These are phyloP conservation scores for Anastatica hierochuntica DNA, from an alignment of 345 rosid species.

Conservation along the genomic window DNA sequence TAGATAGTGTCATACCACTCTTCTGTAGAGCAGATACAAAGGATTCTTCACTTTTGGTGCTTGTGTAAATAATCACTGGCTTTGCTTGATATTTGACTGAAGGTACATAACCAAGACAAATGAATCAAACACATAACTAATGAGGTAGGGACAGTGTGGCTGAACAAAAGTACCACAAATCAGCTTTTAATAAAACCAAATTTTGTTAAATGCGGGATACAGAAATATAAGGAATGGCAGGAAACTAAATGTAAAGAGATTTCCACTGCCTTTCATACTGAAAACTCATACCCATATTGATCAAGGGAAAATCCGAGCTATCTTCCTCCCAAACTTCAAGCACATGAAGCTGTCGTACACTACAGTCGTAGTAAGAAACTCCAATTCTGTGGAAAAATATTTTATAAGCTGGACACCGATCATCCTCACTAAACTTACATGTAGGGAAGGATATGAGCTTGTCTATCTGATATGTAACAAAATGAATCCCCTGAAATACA, in stretches of 20 bases:
- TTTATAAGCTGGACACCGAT: constrained; percentile 6
- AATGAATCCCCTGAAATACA: no score
- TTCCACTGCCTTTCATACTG: neutral
- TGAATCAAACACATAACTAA: neutral
- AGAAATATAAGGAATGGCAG: neutral
- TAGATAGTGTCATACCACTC: constrained; percentile 43
- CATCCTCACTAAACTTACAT: neutral
- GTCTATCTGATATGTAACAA: neutral
- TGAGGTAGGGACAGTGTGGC: neutral
- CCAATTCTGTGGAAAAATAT: constrained; percentile 47
- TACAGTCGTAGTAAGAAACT: constrained; percentile 75
- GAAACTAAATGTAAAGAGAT: neutral
- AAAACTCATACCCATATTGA: constrained; percentile 58
- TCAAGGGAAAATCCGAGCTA: constrained; percentile 52
- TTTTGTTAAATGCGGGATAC: neutral
- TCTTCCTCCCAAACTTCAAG: constrained; percentile 94
- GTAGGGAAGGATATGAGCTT: neutral
- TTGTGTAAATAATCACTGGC: constrained; percentile 68
- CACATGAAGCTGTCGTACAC: constrained; percentile 76
- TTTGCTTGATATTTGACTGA: constrained; percentile 85
- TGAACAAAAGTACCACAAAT: neutral
- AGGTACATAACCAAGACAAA: constrained; percentile 10
- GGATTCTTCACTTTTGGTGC: constrained; percentile 87
- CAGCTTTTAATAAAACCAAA: neutral
- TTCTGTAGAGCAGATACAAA: constrained; percentile 71